A percentile compares a stretch with the other conserved stretches of the same genome.
Evolutionary conservation across 1,284 basidiomycete genomes (phyloP).

Genomic region (Melanopsichium pennsylvanicum): DNA sequence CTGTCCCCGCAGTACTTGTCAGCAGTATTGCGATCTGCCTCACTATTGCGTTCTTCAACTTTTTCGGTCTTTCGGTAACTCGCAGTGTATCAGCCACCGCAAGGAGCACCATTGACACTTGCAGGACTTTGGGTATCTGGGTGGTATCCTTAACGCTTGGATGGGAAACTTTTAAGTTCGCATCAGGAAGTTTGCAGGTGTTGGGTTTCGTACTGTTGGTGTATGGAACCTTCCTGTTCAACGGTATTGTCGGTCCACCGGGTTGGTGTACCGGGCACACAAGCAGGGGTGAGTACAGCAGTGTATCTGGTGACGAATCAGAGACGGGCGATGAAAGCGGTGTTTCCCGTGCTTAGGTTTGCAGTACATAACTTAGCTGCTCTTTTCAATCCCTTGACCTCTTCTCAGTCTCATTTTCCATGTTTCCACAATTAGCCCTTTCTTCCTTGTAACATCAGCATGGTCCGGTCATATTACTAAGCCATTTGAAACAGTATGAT

Average conservation of each 20-base stretch:
- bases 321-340: conserved; percentile 7
- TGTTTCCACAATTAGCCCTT: no score
- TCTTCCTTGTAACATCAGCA: no score
- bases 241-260: conserved; percentile 58
- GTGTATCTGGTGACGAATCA: conserved; percentile 15
- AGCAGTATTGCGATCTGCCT: conserved; percentile 73
- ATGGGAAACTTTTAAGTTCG: conserved; percentile 88
- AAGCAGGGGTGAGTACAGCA: conserved; percentile 6
- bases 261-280: conserved; percentile 21
- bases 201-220: conserved; percentile 88
- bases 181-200: conserved; percentile 84
- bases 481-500: no score
- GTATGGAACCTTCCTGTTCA: conserved; percentile 70
- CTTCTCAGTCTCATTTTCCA: no score
- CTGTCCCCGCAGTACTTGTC: conserved; percentile 79
- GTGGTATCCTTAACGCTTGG: conserved; percentile 69
- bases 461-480: no score
- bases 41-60: conserved; percentile 90
- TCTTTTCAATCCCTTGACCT: no score
- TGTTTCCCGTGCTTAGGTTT: not conserved
- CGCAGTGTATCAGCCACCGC: conserved; percentile 67
- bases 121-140: conserved; percentile 88
- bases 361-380: no score
- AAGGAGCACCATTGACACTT: conserved; percentile 83
- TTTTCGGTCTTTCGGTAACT: conserved; percentile 91